Conservation (phyloP, 495 filamentous ascomycete genomes). For the Annulohypoxylon nitens region DNA sequence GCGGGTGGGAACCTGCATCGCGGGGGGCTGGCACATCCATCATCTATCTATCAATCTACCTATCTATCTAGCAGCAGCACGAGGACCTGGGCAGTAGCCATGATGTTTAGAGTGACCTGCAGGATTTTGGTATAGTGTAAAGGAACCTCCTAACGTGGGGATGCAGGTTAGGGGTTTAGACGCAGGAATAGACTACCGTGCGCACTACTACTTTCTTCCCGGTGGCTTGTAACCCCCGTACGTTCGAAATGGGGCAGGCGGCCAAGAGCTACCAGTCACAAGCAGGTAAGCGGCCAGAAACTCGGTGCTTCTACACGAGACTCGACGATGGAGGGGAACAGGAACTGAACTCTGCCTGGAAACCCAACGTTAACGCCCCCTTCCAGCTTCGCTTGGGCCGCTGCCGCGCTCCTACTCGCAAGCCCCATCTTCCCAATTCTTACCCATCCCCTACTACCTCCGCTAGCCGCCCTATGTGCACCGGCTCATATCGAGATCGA, state of each 20-base stretch:
- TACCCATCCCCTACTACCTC: conserved; percentile 46
- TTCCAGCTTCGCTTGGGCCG: conserved; percentile 43
- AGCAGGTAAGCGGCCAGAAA: conserved; percentile 49
- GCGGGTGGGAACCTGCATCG: conserved; percentile 45
- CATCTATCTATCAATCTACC: conserved; percentile 39
- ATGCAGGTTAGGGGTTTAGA: conserved; percentile 19
- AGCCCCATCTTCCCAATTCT: conserved; percentile 45
- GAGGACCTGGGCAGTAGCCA: conserved; percentile 33
- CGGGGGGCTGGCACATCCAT: conserved; percentile 39
- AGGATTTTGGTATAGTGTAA: conserved; percentile 29
- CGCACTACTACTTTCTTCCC: conserved; percentile 44
- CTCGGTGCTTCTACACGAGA: conserved; percentile 46
- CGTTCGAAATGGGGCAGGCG: conserved; percentile 42
- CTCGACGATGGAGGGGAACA: conserved; percentile 28
- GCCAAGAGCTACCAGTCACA: conserved; percentile 43
- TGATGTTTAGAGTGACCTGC: conserved; percentile 44
- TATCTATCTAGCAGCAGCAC: conserved; percentile 45
- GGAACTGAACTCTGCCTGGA: conserved; percentile 32
- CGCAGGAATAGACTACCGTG: conserved; percentile 29
- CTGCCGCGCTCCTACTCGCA: conserved; percentile 47
- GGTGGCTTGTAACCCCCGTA: conserved; percentile 46
- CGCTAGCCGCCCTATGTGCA: conserved; percentile 48
- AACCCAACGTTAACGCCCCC: conserved; percentile 37
- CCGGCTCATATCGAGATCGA: conserved; percentile 53
- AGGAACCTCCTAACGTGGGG: conserved; percentile 32